Base-by-base conservation (phyloP, 2,329 filamentous ascomycete genomes). In the Neopestalotiopsis sp. region DNA sequence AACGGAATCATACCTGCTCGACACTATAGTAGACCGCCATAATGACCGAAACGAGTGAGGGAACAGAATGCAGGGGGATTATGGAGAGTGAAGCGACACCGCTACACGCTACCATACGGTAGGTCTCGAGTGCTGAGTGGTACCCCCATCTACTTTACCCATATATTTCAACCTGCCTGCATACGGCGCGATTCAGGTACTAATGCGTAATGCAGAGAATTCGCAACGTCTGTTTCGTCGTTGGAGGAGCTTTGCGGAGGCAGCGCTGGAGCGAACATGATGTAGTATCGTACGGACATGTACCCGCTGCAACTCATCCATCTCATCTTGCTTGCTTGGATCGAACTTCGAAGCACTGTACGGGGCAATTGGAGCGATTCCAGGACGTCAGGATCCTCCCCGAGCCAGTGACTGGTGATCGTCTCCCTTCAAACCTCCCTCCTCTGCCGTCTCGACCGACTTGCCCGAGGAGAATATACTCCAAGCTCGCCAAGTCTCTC, bases 111-210 rank as follows among this genome's bases (percentile, higher is more conserved):
- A 67, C 57, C 65, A 67, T 57, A 28, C 20, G 42, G 40, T 60
- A 60, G 56, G 65, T 6, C 17, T 34, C 9, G 34, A 32, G 14
- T 28, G 24, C 24, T 28, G 3, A 28, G 24, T 28, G 24, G 24
- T 20, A 32, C 24, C 42, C 24, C 17, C n/a, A 45, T 30, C 49
- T 57, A 52, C 66, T 61, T 58, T 40, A 40, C 66, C 45, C 20
- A 60, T 20, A n/a, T 52, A 17, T 20, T 52, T n/a, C 45, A 52
- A 14, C 17, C 45, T 20, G 20, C 45, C 20, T n/a, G 17, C 17
- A 34, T 17, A 40, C 61, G 28, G 14, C 61, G 40, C 24, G 30
- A 40, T 61, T 67, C 40, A 67, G 66, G 66, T 67, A 67, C 66
- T 62, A 62, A 62, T 67, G 66, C 66, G 61, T 58, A 34, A 32